These are phyloP conservation scores for Zymoseptoria ardabiliae DNA, from an alignment of 2,329 filamentous ascomycete species.

Conservation along the genomic window DNA sequence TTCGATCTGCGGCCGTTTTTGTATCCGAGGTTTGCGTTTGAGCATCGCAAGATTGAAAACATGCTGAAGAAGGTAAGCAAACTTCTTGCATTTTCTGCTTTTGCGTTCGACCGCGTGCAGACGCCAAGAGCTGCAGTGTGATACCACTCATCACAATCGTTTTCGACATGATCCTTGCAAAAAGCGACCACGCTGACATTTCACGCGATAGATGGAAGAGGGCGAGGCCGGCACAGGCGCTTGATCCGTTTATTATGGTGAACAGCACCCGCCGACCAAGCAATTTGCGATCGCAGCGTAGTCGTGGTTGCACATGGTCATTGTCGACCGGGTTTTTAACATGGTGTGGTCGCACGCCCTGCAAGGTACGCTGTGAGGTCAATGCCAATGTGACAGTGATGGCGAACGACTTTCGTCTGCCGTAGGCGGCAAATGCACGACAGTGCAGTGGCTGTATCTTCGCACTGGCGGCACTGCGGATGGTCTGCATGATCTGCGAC, in stretches of 20 bases:
- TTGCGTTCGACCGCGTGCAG: not conserved
- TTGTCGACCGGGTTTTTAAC: not conserved
- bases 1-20: conserved; percentile 52
- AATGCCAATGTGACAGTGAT: not conserved
- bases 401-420: not conserved
- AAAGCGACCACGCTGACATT: not conserved
- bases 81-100: not conserved
- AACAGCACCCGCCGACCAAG: not conserved
- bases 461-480: not conserved
- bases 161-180: not conserved
- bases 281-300: not conserved
- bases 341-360: not conserved
- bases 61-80: conserved; percentile 31
- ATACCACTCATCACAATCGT: not conserved
- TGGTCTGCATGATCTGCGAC: not conserved
- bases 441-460: not conserved
- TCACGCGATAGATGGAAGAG: not conserved
- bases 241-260: not conserved
- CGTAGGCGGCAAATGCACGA: not conserved
- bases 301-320: not conserved
- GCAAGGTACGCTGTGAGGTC: not conserved
- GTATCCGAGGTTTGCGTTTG: conserved; percentile 43
- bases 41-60: conserved; percentile 44
- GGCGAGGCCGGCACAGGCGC: not conserved
- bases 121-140: not conserved